Conservation (phyloP, 140 eudicot genomes). For the Stevia rebaudiana region DNA sequence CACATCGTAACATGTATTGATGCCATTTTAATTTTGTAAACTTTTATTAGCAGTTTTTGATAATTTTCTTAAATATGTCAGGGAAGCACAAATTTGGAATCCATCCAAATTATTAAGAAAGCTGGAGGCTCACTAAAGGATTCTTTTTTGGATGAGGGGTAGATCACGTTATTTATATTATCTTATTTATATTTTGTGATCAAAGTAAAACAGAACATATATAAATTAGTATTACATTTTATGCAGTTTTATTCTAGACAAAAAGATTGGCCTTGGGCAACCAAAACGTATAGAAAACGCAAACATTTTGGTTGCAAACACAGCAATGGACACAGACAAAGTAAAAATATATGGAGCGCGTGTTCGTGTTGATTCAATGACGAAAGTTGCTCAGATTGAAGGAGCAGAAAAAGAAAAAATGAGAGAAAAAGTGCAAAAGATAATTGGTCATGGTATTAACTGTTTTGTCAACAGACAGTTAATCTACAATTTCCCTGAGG, state of each 20-base stretch:
- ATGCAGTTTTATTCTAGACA: conserved; percentile 84
- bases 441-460: conserved; percentile 81
- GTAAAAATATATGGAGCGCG: conserved; percentile 96
- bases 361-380: conserved; percentile 93
- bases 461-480: conserved; percentile 87
- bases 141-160: conserved; percentile 94
- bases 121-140: conserved; percentile 85
- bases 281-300: conserved; percentile 97
- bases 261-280: conserved; percentile 92
- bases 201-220: background rate
- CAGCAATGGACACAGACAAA: conserved; percentile 96
- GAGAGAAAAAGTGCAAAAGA: conserved; percentile 95
- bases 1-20: background rate
- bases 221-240: background rate
- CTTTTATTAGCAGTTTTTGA: background rate
- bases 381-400: conserved; percentile 94
- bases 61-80: conserved; percentile 15
- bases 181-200: background rate
- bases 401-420: conserved; percentile 88
- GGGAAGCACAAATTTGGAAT: conserved; percentile 93
- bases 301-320: conserved; percentile 80
- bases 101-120: conserved; percentile 88
- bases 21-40: background rate
- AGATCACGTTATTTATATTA: background rate
- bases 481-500: conserved; percentile 92